Evolutionary conservation across 2,329 filamentous ascomycete genomes (phyloP).

Genomic region (Alternaria sp.): DNA sequence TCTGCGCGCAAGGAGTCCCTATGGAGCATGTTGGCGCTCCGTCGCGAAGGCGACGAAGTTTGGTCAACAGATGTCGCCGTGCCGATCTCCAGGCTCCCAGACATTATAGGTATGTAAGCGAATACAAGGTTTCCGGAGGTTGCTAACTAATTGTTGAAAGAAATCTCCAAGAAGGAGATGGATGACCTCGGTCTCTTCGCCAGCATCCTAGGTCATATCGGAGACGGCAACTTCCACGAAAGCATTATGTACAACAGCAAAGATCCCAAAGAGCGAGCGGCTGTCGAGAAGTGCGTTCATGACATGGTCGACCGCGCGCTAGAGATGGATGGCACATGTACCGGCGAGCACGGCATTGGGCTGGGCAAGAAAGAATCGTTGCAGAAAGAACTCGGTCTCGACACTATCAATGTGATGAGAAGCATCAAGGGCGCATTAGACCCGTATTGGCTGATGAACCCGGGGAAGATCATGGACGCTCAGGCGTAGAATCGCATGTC

Average conservation of each 20-base stretch:
- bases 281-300: slow-evolving; percentile 81
- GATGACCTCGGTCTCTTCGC: slow-evolving; percentile 85
- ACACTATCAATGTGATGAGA: slow-evolving; percentile 84
- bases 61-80: slow-evolving; percentile 69
- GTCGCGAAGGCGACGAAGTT: slow-evolving; percentile 62
- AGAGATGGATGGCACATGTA: slow-evolving; percentile 93
- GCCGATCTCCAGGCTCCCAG: slow-evolving; percentile 65
- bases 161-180: slow-evolving; percentile 88
- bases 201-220: slow-evolving; percentile 86
- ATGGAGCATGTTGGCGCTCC: slow-evolving; percentile 66
- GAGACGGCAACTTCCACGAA: slow-evolving; percentile 94
- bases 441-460: slow-evolving; percentile 88
- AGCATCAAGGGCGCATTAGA: slow-evolving; percentile 83
- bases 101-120: slow-evolving; percentile 61
- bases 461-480: slow-evolving; percentile 84
- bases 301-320: slow-evolving; percentile 90
- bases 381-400: slow-evolving; percentile 77
- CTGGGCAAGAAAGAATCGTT: slow-evolving; percentile 85
- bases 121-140: background rate
- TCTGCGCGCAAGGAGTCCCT: slow-evolving; percentile 66
- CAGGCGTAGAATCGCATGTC: slow-evolving; percentile 19
- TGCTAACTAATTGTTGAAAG: slow-evolving; percentile 51
- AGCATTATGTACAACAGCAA: slow-evolving; percentile 85
- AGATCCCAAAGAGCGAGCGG: slow-evolving; percentile 71
- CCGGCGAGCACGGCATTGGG: slow-evolving; percentile 86